Conservation (phyloP, 2,329 filamentous ascomycete species). For the Geosmithia putterillii region DNA sequence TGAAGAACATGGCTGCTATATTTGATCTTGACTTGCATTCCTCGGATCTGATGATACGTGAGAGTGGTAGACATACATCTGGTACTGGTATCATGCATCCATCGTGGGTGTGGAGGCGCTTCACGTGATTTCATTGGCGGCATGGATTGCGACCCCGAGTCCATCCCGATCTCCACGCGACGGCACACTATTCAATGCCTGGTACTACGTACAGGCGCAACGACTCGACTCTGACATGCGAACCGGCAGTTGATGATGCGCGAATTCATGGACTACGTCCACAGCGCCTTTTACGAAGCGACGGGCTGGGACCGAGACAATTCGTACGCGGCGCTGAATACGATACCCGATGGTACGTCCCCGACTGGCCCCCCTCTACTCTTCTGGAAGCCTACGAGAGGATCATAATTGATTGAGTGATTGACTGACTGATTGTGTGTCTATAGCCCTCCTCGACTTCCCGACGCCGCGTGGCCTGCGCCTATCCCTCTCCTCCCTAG, state of each 20-base stretch:
- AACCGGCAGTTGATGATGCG: conserved; percentile 49
- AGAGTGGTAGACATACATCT: too few species aligned
- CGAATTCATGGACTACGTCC: conserved; percentile 96
- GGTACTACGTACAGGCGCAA: background rate
- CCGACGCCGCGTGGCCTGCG: conserved; percentile 73
- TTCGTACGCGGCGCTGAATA: conserved; percentile 77
- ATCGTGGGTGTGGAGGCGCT: background rate
- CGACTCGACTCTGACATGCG: conserved; percentile 1
- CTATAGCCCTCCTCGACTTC: conserved; percentile 79
- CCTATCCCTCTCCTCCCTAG: conserved; percentile 80
- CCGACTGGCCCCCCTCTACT: background rate
- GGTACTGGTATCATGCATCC: too few species aligned
- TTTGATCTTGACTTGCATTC: too few species aligned
- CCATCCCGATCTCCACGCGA: background rate
- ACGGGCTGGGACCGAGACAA: conserved; percentile 88
- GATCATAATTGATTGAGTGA: background rate
- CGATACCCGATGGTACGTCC: conserved; percentile 61
- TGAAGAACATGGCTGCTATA: too few species aligned
- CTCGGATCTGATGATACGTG: too few species aligned
- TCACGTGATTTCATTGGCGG: background rate
- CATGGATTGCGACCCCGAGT: background rate
- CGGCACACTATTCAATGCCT: background rate
- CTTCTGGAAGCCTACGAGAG: background rate
- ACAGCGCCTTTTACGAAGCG: conserved; percentile 76
- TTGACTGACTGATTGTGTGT: too few species aligned